phyloP scores from a whole-genome alignment of 2,329 filamentous ascomycete genomes.

The Aspergillus novofumigatus region DNA sequence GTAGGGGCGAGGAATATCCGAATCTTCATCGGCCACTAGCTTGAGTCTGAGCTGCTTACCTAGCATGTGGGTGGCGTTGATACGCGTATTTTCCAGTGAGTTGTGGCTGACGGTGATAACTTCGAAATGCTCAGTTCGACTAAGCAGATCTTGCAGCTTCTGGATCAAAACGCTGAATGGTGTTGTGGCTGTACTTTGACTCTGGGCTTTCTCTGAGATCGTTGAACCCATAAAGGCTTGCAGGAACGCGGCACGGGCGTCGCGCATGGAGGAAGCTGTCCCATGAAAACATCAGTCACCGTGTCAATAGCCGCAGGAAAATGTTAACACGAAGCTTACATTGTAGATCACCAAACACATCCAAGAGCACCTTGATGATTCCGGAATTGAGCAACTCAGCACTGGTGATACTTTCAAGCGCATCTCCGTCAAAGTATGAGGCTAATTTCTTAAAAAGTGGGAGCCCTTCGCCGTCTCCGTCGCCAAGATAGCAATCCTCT shows the following conservation, averaged over 20 bases:
- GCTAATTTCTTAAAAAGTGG: slow-evolving; percentile 72
- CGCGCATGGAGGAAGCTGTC: slow-evolving; percentile 24
- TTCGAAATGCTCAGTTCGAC: slow-evolving; percentile 95
- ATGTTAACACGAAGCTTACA: slow-evolving; percentile 20
- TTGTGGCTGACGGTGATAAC: slow-evolving; percentile 94
- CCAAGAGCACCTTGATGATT: slow-evolving; percentile 76
- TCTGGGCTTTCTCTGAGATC: slow-evolving; percentile 57
- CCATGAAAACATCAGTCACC: neutral
- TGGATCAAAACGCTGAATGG: slow-evolving; percentile 87
- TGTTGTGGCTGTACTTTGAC: slow-evolving; percentile 65
- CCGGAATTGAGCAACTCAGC: slow-evolving; percentile 89
- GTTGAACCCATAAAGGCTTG: slow-evolving; percentile 84
- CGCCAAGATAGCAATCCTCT: slow-evolving; percentile 61
- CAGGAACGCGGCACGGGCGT: slow-evolving; percentile 78
- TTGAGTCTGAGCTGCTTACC: slow-evolving; percentile 91
- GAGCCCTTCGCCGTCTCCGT: slow-evolving; percentile 48
- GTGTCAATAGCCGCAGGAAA: neutral
- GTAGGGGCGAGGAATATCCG: slow-evolving; percentile 81
- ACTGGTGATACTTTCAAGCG: slow-evolving; percentile 89
- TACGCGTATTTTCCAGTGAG: slow-evolving; percentile 81
- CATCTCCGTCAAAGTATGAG: slow-evolving; percentile 80
- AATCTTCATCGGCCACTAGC: slow-evolving; percentile 78
- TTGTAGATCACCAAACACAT: slow-evolving; percentile 72
- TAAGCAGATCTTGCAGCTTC: slow-evolving; percentile 93
- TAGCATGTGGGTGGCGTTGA: slow-evolving; percentile 90